Base-by-base conservation (phyloP, 2,329 filamentous ascomycete species). In the Dactylellina parvicollis region DNA sequence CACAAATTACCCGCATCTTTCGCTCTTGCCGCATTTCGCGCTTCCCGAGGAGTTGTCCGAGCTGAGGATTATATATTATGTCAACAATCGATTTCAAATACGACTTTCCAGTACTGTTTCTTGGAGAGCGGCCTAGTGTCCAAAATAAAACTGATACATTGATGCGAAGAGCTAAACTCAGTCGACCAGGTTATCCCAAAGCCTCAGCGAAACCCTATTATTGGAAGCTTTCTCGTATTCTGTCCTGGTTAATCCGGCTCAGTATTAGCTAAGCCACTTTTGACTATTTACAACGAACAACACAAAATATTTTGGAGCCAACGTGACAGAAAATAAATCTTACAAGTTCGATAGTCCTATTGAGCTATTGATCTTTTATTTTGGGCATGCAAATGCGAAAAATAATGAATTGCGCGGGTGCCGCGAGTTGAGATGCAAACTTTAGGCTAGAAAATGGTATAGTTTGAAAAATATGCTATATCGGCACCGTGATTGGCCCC, bases 221-320 rank as follows among this genome's bases (percentile, higher is more conserved):
- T 73, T 73, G 69, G 69, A 66, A 60, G 46, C 36, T n/a, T 38
- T 44, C 60, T 73, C 69, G 60, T 73, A 73, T 73, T 66, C 40
- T 50, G 46, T 57, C 40, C 42, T 20, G 55, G 62, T 50, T 59
- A 34, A 57, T 49, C 50, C 56, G 36, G 46, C 32, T 49, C 44
- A 59, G 49, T 66, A 73, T 73, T 73, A 73, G 54, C 69, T 73
- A 73, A 73, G 69, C 69, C 69, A 55, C 57, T 49, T 12, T 28
- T 36, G 47, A 32, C 46, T 18, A 73, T 66, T 66, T 73, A 40
- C 69, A 73, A 73, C 69, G 60, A 38, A 66, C 69, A 73, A 73
- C 69, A 66, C 69, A 73, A 59, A 62, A 38, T 28, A 36, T 40
- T 49, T 42, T 36, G 44, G 42, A 28, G 46, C 16, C 7, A 26